Evolutionary conservation across 305 asterid genomes (phyloP).

Genomic region (Fraxinus sp.): DNA sequence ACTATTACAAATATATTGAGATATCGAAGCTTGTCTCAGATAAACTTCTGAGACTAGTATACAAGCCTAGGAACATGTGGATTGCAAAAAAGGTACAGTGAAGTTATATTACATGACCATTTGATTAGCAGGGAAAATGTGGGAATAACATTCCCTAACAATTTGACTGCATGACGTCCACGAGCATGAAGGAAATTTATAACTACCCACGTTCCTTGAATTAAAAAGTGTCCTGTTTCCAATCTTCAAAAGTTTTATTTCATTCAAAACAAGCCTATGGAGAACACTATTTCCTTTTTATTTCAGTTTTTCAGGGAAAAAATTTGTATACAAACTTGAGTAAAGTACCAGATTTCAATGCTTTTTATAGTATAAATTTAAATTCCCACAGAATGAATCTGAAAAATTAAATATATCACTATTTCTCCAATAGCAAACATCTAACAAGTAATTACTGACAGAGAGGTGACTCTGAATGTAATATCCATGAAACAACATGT

Average conservation of each 20-base stretch:
- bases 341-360: constrained; percentile 8
- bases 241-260: background rate
- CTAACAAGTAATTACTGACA: background rate
- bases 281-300: background rate
- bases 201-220: constrained; percentile 1
- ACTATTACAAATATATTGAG: constrained; percentile 2
- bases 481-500: constrained; percentile 21
- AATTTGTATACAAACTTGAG: constrained; percentile 6
- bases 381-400: background rate
- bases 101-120: background rate
- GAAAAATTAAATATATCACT: background rate
- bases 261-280: background rate
- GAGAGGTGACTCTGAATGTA: constrained; percentile 10
- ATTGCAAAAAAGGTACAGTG: constrained; percentile 6
- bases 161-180: background rate
- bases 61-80: constrained; percentile 16
- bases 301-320: constrained; percentile 12
- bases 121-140: constrained; percentile 18
- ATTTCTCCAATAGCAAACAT: constrained; percentile 5
- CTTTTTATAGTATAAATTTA: constrained; percentile 10
- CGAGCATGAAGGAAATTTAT: constrained; percentile 14
- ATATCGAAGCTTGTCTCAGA: constrained; percentile 7
- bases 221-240: background rate
- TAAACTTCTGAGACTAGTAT: background rate
- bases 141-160: constrained; percentile 3